Evolutionary conservation across 148 eudicot genomes (phyloP), one percentile per base, ranked within the genome.

Genomic region (Arctostaphylos glauca): DNA sequence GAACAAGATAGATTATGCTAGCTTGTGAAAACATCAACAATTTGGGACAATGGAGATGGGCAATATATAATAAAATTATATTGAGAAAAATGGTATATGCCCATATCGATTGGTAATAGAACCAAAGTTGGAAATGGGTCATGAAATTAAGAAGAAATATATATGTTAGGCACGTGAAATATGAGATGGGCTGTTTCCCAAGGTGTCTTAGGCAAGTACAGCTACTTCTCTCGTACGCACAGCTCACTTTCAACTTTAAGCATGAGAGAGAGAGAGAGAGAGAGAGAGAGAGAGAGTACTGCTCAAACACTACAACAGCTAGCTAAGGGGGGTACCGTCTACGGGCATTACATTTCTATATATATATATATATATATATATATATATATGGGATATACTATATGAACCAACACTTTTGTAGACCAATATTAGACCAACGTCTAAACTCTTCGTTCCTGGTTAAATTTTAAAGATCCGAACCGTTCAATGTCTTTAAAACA

Each of bases 211-310:
- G 80, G 80, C 76, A 74, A 58, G 55, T 83, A 84, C 90, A 88
- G 87, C 89, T 85, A 72, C 86, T 80, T 85, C 66, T 78, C 78
- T 83, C 78, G 62, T 49, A 81, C 84, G 59, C 89, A 85, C 89
- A 87, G 84, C 90, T 85, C 88, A 88, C 77, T 67, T 82, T 81
- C 82, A 84, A 60, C 85, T 54, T 50, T 71, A 78, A n/a, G n/a
- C n/a, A n/a, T n/a, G 15, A 47, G 52, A 38, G 23, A 15, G 23
- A 38, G 53, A 59, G 68, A 62, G 31, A 62, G 67, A 60, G 38
- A 31, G 38, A 31, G 38, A 31, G 38, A 31, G 38, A 31, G 38
- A 31, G 38, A 31, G 38, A 31, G 38, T 31, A 31, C 38, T 31
- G 38, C 38, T 31, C 38, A 31, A 31, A 31, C 38, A 1, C 38